phyloP scores from a whole-genome alignment of 352 stramenopile species.

The Pythium aquatile region DNA sequence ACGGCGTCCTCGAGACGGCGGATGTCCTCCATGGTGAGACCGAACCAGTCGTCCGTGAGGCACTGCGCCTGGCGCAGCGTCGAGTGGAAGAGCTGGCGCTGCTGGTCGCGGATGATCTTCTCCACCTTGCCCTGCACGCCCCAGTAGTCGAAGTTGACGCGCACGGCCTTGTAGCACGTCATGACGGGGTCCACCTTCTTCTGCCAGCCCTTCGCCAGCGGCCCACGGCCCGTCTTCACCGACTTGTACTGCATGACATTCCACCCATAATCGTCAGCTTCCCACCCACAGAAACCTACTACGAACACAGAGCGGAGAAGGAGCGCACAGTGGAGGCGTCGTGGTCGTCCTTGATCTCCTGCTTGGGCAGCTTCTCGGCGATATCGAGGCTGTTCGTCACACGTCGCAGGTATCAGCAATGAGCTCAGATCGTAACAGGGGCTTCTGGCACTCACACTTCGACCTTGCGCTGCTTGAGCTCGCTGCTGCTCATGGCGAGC shows the following conservation, averaged over 20 bases:
- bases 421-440: neutral
- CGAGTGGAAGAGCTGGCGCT: slow-evolving; percentile 79
- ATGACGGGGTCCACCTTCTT: slow-evolving; percentile 74
- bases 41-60: slow-evolving; percentile 80
- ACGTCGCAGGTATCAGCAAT: too few species aligned
- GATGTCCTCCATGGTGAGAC: slow-evolving; percentile 84
- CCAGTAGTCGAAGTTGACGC: slow-evolving; percentile 89
- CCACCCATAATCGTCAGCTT: neutral
- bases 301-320: neutral
- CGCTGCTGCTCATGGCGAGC: slow-evolving; percentile 58
- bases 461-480: slow-evolving; percentile 73
- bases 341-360: slow-evolving; percentile 69
- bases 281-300: neutral
- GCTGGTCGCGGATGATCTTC: slow-evolving; percentile 81
- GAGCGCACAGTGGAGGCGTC: slow-evolving; percentile 50
- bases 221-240: slow-evolving; percentile 66
- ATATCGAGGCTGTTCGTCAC: slow-evolving; percentile 56
- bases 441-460: slow-evolving; percentile 48
- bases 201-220: slow-evolving; percentile 61
- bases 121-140: slow-evolving; percentile 79
- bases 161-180: slow-evolving; percentile 87
- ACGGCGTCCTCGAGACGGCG: slow-evolving; percentile 72
- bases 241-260: slow-evolving; percentile 54
- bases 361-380: slow-evolving; percentile 70
- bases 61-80: slow-evolving; percentile 58